Percentiles rank a stretch among this genome's conserved stretches.
phyloP scores from a whole-genome alignment of 108 stramenopile species.

The Skeletonema costatum region DNA sequence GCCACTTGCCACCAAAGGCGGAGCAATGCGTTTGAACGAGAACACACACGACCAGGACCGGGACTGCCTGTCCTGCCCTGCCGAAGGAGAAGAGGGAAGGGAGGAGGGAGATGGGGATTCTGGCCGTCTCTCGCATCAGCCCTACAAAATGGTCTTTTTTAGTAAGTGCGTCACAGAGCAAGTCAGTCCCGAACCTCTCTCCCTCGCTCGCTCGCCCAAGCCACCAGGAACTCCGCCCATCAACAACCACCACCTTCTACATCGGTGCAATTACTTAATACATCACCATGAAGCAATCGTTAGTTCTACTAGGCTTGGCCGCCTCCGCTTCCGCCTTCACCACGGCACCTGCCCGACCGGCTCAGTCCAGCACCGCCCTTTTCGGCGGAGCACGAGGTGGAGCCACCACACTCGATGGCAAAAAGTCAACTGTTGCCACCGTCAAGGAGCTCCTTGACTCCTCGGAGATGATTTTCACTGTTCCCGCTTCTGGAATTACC shows the following conservation, averaged over 20 bases:
- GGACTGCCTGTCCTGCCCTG: no score
- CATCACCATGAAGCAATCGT: conserved; percentile 51
- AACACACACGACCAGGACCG: no score
- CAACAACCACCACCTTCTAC: background rate
- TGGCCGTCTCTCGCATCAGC: no score
- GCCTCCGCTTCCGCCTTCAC: conserved; percentile 53
- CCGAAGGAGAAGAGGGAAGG: no score
- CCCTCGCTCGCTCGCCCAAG: background rate
- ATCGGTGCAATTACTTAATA: background rate
- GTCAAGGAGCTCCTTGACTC: conserved; percentile 74
- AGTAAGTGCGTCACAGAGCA: background rate
- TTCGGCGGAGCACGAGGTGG: conserved; percentile 80
- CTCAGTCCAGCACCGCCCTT: conserved; percentile 41
- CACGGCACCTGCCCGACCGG: conserved; percentile 25
- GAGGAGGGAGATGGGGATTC: no score
- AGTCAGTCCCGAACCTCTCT: background rate
- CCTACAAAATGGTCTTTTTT: background rate
- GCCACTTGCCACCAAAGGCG: no score
- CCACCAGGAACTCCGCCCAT: background rate
- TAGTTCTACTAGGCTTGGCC: conserved; percentile 40
- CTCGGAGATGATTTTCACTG: conserved; percentile 85
- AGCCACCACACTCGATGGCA: conserved; percentile 79
- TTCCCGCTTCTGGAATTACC: conserved; percentile 72
- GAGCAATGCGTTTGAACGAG: no score
- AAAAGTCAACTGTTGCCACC: conserved; percentile 61